Evolutionary conservation across 257 asterid species (phyloP), one percentile per base, ranked within the genome.

Genomic region (Anisodus acutangulus): DNA sequence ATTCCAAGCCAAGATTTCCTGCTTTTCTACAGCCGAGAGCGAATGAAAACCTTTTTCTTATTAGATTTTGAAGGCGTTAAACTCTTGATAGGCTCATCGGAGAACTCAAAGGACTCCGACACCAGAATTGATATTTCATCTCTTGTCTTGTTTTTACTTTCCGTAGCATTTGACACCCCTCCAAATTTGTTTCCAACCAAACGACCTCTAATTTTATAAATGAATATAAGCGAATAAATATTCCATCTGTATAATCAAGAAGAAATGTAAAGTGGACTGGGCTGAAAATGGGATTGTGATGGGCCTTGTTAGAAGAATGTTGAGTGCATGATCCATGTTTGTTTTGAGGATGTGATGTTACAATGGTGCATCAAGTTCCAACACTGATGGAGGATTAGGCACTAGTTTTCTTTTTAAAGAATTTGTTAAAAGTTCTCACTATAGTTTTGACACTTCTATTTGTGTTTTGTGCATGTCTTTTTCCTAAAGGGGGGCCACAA

Each of bases 11-110:
- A 71, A 45, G n/a, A 71, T 45, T n/a, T 71, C 80, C 39, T 45
- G n/a, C n/a, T 64, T 43, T 37, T 83, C 81, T 85, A 91, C 59
- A 92, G 90, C 76, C 95, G 90, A 5, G 97, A 93, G 43, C 94
- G 97, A 45, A 92, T 89, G 86, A 92, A 92, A 85, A 89, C 78
- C 74, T 89, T 92, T 85, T 85, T 87, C 80, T 26, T 86, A 47
- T 80, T 72, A 45, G 85, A 71, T 31, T 63, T 60, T 74, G 85
- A 85, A 81, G 91, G 89, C n/a, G 70, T 26, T 9, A 87, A 72
- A 43, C 79, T 79, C 82, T 90, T 84, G 26, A 83, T 72, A 17
- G 92, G 92, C 74, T 90, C 92, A 10, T 88, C 88, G 1, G 89
- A 71, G 81, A 86, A 85, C 64, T 88, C 86, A 13, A 63, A 82